A percentile compares a stretch with the other conserved stretches of the same genome.
Evolutionary conservation across 1,284 basidiomycete species (phyloP).

Genomic region (Trichosporon sp.): DNA sequence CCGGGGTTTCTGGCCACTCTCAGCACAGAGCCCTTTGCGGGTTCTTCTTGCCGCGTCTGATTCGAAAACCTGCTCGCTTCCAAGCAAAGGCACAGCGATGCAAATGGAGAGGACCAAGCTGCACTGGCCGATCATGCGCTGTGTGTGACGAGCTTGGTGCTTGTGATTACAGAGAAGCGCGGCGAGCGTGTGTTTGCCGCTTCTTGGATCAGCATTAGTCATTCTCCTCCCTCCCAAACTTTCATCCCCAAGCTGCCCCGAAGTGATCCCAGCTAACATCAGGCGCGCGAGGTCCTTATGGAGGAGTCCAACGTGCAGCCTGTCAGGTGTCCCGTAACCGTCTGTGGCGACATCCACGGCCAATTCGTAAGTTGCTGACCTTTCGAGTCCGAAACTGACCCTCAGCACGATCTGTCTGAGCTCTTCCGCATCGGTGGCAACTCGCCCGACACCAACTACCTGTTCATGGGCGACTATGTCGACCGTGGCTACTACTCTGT

Average conservation of each 20-base stretch:
- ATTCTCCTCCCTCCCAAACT: not conserved
- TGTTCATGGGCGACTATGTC: slow-evolving; percentile 99
- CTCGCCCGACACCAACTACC: slow-evolving; percentile 99
- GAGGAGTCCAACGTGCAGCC: slow-evolving; percentile 97
- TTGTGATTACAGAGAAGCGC: not conserved
- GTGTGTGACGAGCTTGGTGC: not conserved
- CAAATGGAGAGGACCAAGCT: not conserved
- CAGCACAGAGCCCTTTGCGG: not conserved
- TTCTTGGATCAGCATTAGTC: not conserved
- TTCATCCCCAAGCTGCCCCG: no score
- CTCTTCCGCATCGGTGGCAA: slow-evolving; percentile 99
- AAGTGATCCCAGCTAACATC: slow-evolving; percentile 12
- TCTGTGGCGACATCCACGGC: slow-evolving; percentile 97
- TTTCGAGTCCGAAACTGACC: not conserved
- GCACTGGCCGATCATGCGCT: not conserved
- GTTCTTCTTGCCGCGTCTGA: no score
- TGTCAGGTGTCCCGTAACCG: slow-evolving; percentile 93
- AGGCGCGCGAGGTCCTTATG: slow-evolving; percentile 97
- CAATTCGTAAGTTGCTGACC: slow-evolving; percentile 80
- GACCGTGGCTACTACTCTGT: slow-evolving; percentile 99
- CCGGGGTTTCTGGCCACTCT: no score
- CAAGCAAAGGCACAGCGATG: not conserved
- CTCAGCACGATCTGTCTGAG: slow-evolving; percentile 95
- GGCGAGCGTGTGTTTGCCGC: not conserved
- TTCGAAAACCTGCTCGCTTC: not conserved